Evolutionary conservation across 2,329 filamentous ascomycete species (phyloP), one percentile per base, ranked within the genome.

Genomic region (Tothia fuscella): DNA sequence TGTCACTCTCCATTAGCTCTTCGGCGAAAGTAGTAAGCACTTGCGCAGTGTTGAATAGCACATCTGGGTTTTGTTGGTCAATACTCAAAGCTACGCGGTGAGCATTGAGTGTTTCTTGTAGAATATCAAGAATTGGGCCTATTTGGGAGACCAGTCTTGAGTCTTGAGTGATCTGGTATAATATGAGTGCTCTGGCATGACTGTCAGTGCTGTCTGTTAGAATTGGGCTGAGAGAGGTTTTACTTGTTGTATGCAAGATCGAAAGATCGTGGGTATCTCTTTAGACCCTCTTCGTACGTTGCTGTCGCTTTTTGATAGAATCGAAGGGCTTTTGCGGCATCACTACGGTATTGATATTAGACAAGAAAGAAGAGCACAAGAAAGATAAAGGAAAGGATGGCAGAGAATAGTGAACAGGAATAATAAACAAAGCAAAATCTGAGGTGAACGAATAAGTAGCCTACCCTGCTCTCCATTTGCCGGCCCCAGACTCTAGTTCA

Each of bases 181-280:
- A 72, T 24, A 84, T 67, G 47, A 78, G 70, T 20, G 80, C 80
- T 61, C n/a, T n/a, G n/a, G n/a, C n/a, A n/a, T n/a, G n/a, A n/a
- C n/a, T n/a, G n/a, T n/a, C n/a, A n/a, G 76, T 80, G 46, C n/a
- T n/a, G n/a, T n/a, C 19, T 31, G 6, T 4, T 9, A 14, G 25
- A n/a, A n/a, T n/a, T 41, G 7, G 5, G 60, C 70, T 50, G n/a
- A n/a, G n/a, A n/a, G n/a, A n/a, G 58, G 79, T 74, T n/a, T n/a
- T n/a, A n/a, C n/a, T 82, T 83, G 57, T 85, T 85, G 56, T 85
- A 85, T 9, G 80, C 79, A 26, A 85, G 65, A 58, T 85, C 81
- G 58, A 84, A 79, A 16, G 70, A 76, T 7, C 56, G 53, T 2
- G 79, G 76, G 53, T 75, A 77, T 46, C 66, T 73, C 37, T 63